These are phyloP conservation scores for Solanum medicagineum DNA, from an alignment of 257 asterid genomes.

Conservation along the genomic window DNA sequence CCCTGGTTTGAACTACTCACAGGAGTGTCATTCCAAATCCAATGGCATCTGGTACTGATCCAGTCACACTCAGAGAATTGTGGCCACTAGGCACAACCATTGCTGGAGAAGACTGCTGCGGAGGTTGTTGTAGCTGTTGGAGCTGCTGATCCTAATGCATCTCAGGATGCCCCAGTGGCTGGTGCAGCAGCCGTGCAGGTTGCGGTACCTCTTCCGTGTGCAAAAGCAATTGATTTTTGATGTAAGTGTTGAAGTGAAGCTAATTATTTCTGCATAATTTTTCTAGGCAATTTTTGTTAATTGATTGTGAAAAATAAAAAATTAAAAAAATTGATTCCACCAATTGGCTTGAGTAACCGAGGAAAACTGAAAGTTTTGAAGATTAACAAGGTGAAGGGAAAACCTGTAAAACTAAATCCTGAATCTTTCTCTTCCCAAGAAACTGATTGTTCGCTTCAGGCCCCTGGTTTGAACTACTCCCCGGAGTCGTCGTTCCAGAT, in stretches of 20 bases:
- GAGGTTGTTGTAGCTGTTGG: conserved; percentile 18
- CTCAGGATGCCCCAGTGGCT: conserved; percentile 47
- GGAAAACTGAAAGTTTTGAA: not conserved
- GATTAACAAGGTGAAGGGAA: not conserved
- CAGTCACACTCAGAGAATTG: conserved; percentile 72
- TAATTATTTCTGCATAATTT: conserved; percentile 44
- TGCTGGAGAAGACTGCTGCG: conserved; percentile 59
- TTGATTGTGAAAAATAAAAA: not conserved
- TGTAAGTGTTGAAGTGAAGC: conserved; percentile 44
- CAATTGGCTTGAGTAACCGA: not conserved
- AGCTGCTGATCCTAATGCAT: conserved; percentile 46
- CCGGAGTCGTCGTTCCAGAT: conserved; percentile 76
- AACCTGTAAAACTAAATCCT: conserved; percentile 79
- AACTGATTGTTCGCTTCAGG: conserved; percentile 60
- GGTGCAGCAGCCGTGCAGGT: conserved; percentile 38
- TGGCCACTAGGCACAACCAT: conserved; percentile 43
- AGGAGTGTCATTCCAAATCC: conserved; percentile 79
- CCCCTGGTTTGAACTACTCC: conserved; percentile 92
- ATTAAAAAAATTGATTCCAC: not conserved
- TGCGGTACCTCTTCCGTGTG: conserved; percentile 61
- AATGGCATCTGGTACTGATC: conserved; percentile 82
- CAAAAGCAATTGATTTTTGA: conserved; percentile 46
- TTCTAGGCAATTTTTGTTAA: not conserved
- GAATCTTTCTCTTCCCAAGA: conserved; percentile 88
- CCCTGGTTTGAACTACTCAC: conserved; percentile 95